These are phyloP conservation scores for Globisporangium perplexum DNA, from an alignment of 352 stramenopile species.

Conservation along the genomic window DNA sequence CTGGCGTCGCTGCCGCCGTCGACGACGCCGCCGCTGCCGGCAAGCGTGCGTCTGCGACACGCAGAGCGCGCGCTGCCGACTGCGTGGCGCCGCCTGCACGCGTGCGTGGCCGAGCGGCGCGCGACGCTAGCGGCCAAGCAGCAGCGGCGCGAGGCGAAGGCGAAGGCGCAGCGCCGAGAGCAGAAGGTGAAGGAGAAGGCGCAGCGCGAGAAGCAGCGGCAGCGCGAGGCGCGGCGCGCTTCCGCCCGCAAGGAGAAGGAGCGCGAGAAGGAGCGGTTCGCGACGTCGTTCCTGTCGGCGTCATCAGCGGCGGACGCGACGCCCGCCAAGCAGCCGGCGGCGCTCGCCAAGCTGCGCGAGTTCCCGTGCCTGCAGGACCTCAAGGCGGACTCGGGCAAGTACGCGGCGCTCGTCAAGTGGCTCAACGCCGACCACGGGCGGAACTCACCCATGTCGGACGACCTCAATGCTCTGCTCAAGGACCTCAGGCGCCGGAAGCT, in stretches of 20 bases:
- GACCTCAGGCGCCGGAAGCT: constrained; percentile 1
- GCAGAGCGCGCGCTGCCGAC: constrained; percentile 9
- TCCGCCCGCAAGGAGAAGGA: too few relatives aligned
- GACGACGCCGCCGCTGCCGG: constrained; percentile 14
- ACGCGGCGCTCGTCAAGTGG: constrained; percentile 41
- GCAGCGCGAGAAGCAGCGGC: too few relatives aligned
- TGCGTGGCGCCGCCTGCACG: constrained; percentile 15
- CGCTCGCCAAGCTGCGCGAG: constrained; percentile 34
- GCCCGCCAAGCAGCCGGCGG: too few relatives aligned
- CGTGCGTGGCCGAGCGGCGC: constrained; percentile 14
- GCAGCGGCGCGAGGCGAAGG: constrained; percentile 20
- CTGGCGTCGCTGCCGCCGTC: constrained; percentile 21
- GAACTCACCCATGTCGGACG: constrained; percentile 24
- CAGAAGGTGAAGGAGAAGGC: constrained; percentile 3
- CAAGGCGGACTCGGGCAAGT: constrained; percentile 34
- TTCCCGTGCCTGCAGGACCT: constrained; percentile 33
- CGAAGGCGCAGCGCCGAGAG: constrained; percentile 18
- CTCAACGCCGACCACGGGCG: constrained; percentile 42
- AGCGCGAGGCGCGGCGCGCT: too few relatives aligned
- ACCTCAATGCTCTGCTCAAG: constrained; percentile 27
- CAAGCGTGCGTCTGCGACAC: constrained; percentile 6
- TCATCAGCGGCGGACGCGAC: too few relatives aligned
- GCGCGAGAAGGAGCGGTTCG: too few relatives aligned
- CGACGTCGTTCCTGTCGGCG: too few relatives aligned
- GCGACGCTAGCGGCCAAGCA: constrained; percentile 26